Percentiles rank a stretch among this genome's conserved stretches.
phyloP scores from a whole-genome alignment of 139 green algal species.

The Pleodorina starrii region DNA sequence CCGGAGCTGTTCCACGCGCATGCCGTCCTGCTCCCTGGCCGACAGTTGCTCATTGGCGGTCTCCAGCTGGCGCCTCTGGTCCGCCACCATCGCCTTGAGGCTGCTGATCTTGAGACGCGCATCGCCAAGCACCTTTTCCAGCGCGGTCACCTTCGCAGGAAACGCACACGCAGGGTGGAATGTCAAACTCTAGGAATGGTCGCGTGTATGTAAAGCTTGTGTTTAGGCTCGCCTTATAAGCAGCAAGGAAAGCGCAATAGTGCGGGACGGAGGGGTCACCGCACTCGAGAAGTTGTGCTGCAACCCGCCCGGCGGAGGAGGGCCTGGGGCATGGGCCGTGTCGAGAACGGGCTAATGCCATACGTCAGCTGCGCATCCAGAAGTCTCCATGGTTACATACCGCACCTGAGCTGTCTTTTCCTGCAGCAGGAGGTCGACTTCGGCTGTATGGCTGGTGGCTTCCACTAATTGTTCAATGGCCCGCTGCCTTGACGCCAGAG shows the following conservation, averaged over 20 bases:
- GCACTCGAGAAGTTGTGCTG: too few species aligned
- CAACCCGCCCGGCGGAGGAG: too few species aligned
- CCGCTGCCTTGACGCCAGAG: slow-evolving; percentile 63
- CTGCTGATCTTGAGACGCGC: slow-evolving; percentile 53
- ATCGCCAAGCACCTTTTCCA: slow-evolving; percentile 70
- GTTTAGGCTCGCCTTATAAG: too few species aligned
- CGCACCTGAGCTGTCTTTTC: slow-evolving; percentile 35
- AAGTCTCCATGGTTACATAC: too few species aligned
- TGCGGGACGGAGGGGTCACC: too few species aligned
- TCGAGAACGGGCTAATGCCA: too few species aligned
- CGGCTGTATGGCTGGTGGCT: slow-evolving; percentile 16
- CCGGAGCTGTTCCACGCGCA: slow-evolving; percentile 60
- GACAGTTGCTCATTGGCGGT: slow-evolving; percentile 16
- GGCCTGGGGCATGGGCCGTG: too few species aligned
- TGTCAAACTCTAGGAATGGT: too few species aligned
- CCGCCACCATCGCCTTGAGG: background rate
- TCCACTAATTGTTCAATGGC: slow-evolving; percentile 58
- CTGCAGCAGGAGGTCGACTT: slow-evolving; percentile 41
- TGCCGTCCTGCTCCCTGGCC: slow-evolving; percentile 33
- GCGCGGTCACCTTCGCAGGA: slow-evolving; percentile 62
- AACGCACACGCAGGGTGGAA: too few species aligned
- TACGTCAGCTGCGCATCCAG: too few species aligned
- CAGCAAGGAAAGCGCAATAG: too few species aligned
- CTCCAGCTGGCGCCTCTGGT: slow-evolving; percentile 48
- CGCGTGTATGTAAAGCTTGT: too few species aligned